A percentile compares a stretch with the other conserved stretches of the same genome.
Evolutionary conservation across 257 asterid species (phyloP).

Genomic region (Fraxinus quadrangulata): DNA sequence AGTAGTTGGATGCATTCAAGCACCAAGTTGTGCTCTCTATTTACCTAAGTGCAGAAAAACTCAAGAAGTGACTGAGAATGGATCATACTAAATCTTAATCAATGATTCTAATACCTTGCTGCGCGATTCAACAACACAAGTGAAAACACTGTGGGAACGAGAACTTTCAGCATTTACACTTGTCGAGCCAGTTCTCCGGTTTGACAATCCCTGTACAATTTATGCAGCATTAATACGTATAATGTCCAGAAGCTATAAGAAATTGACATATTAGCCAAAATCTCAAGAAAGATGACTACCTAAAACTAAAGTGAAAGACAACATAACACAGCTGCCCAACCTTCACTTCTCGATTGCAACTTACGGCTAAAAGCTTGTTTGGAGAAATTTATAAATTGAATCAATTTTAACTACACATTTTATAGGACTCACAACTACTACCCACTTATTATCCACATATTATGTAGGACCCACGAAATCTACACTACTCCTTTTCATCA

Average conservation of each 20-base stretch:
- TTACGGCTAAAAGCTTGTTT: slow-evolving; percentile 1
- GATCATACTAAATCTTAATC: neutral
- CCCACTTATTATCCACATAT: neutral
- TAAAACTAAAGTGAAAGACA: slow-evolving; percentile 10
- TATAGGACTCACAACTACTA: neutral
- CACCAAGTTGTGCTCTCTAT: slow-evolving; percentile 1
- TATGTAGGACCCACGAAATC: neutral
- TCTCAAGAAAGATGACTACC: slow-evolving; percentile 1
- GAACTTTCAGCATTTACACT: slow-evolving; percentile 96
- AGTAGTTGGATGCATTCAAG: slow-evolving; percentile 2
- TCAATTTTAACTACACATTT: neutral
- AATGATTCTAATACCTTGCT: slow-evolving; percentile 65
- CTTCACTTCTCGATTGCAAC: slow-evolving; percentile 13
- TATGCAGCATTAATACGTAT: slow-evolving; percentile 21
- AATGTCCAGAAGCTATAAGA: slow-evolving; percentile 17
- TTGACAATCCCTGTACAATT: slow-evolving; percentile 76
- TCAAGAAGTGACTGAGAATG: slow-evolving; percentile 2
- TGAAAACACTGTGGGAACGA: slow-evolving; percentile 96
- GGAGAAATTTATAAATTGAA: neutral
- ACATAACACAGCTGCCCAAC: slow-evolving; percentile 10
- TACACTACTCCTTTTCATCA: neutral
- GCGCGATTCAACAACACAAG: slow-evolving; percentile 97
- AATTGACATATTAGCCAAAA: slow-evolving; percentile 12
- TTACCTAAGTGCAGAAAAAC: slow-evolving; percentile 23
- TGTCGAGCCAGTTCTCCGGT: slow-evolving; percentile 92